These are phyloP conservation scores for Aspergillus sp. DNA, from an alignment of 2,329 filamentous ascomycete species.

Conservation along the genomic window DNA sequence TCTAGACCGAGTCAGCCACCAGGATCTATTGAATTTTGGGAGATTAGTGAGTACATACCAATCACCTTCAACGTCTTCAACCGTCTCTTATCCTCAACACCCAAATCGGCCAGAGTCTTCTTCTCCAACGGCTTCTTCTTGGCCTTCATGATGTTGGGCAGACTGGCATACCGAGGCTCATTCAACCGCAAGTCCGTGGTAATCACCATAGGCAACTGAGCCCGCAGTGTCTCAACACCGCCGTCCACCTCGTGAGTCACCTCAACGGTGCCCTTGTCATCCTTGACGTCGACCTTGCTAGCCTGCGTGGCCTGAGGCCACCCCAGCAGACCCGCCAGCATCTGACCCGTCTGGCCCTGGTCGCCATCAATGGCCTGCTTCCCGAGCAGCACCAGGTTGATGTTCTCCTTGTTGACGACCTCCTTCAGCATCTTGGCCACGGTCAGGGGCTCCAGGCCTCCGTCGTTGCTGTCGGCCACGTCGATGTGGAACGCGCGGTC, in stretches of 20 bases:
- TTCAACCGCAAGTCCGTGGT: slow-evolving; percentile 94
- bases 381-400: slow-evolving; percentile 88
- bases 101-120: slow-evolving; percentile 80
- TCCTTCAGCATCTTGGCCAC: slow-evolving; percentile 86
- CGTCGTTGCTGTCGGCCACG: slow-evolving; percentile 67
- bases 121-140: slow-evolving; percentile 99
- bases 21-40: background rate
- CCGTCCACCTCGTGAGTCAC: slow-evolving; percentile 94
- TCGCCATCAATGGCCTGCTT: slow-evolving; percentile 99
- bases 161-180: slow-evolving; percentile 87
- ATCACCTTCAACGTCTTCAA: slow-evolving; percentile 89
- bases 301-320: slow-evolving; percentile 97
- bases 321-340: slow-evolving; percentile 87
- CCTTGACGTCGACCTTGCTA: slow-evolving; percentile 73
- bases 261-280: slow-evolving; percentile 65
- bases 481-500: slow-evolving; percentile 91
- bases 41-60: slow-evolving; percentile 53
- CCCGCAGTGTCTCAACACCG: slow-evolving; percentile 83
- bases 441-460: slow-evolving; percentile 74
- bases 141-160: slow-evolving; percentile 99
- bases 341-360: slow-evolving; percentile 92
- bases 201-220: slow-evolving; percentile 86
- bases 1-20: slow-evolving; percentile 52
- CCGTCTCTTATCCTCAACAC: slow-evolving; percentile 69
- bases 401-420: slow-evolving; percentile 78